Base-by-base conservation (phyloP, 192 early-diverging fungal species). In the Coemansia sp. region DNA sequence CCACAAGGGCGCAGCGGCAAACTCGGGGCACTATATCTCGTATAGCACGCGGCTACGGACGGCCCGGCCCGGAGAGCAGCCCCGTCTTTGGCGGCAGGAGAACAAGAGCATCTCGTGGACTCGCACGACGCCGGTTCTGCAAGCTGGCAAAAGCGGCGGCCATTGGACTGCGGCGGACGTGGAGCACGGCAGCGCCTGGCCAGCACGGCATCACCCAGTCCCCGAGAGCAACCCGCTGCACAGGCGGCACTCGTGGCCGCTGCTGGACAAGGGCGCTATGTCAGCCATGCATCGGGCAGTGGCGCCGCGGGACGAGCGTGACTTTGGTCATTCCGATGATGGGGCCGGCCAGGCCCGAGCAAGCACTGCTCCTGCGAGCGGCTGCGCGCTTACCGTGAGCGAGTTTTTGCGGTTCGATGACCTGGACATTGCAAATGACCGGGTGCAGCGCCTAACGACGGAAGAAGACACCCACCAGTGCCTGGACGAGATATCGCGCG, bases 361-460 rank as follows among this genome's bases (percentile, higher is more conserved):
- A n/a, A n/a, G n/a, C n/a, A n/a, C n/a, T n/a, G n/a, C n/a, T n/a
- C n/a, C 30, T 25, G 37, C 12, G 10, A 39, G 22, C 22, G 23
- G 14, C 23, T 7, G 40, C 22, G 21, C 40, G 40, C 40, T 22
- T 3, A 12, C 38, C 7, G 37, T 23, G 29, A 52, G 56, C 34
- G 64, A 61, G 48, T 43, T 68, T 33, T 18, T 54, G 42, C 54
- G 67, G 21, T 75, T 80, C 48, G 84, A 86, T 61, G 84, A 86
- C 44, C 39, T 86, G 58, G 76, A 84, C 33, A 23, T 45, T 7
- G 42, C 26, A 4, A 43, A 64, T 12, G 60, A 58, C 33, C 76
- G 78, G 7, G 60, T 78, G 18, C 70, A 59, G 44, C 30, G 37
- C 26, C 62, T 75, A 28, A 32, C 51, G 13, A 42, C 55, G 0